Evolutionary conservation across 352 stramenopile genomes (phyloP).

Genomic region (Phytophthora brassicae): DNA sequence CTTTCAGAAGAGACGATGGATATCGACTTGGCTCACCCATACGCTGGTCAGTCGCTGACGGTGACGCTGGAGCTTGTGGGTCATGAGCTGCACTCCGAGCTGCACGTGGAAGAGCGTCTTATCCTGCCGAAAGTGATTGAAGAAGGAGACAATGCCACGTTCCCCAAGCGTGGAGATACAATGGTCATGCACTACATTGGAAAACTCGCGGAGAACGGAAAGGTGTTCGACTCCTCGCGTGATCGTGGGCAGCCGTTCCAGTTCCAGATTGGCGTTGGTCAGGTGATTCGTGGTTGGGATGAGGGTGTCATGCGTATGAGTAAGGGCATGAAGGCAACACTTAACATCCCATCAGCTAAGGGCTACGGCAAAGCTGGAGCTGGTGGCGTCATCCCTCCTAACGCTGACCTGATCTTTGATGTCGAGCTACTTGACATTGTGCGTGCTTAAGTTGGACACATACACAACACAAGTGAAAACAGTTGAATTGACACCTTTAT

Average conservation of each 20-base stretch:
- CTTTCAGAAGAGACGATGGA: constrained; percentile 72
- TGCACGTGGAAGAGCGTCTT: constrained; percentile 58
- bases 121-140: constrained; percentile 74
- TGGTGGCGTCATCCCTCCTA: constrained; percentile 86
- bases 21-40: constrained; percentile 74
- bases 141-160: constrained; percentile 62
- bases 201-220: constrained; percentile 61
- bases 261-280: constrained; percentile 77
- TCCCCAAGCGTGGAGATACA: constrained; percentile 67
- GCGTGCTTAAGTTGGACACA: constrained; percentile 19
- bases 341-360: constrained; percentile 92
- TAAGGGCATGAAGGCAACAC: constrained; percentile 91
- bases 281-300: constrained; percentile 96
- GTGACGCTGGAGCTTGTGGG: constrained; percentile 75
- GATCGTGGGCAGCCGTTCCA: constrained; percentile 76
- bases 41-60: constrained; percentile 77
- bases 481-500: constrained; percentile 9
- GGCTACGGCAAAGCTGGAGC: constrained; percentile 90
- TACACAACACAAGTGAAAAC: constrained; percentile 8
- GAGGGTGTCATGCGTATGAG: constrained; percentile 95
- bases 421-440: constrained; percentile 91
- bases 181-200: constrained; percentile 88
- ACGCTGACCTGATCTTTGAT: constrained; percentile 94
- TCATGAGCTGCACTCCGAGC: constrained; percentile 43
- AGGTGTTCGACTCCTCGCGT: constrained; percentile 78